phyloP scores from a whole-genome alignment of 352 stramenopile genomes.

The Globisporangium cederbergense region DNA sequence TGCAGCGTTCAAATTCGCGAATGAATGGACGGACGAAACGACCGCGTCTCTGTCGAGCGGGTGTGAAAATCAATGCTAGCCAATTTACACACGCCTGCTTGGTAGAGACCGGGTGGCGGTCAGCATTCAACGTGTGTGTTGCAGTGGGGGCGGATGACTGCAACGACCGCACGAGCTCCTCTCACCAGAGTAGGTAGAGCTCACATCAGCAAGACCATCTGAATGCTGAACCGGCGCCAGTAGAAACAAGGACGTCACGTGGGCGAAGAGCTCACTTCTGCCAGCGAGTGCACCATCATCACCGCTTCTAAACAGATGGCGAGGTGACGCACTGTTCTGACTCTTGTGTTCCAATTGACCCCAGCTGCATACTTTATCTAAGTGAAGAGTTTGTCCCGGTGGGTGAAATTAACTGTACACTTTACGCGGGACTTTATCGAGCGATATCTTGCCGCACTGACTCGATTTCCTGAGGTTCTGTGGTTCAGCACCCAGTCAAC shows the following conservation, averaged over 20 bases:
- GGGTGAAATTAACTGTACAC: neutral
- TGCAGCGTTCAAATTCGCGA: slow-evolving; percentile 3
- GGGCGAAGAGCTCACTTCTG: neutral
- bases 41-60: neutral
- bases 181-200: neutral
- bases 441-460: neutral
- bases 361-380: neutral
- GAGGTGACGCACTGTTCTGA: neutral
- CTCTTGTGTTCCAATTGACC: neutral
- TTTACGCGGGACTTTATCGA: neutral
- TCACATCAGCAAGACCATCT: neutral
- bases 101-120: neutral
- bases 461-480: neutral
- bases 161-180: neutral
- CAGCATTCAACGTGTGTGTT: slow-evolving; percentile 5
- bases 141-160: neutral
- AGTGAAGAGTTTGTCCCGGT: neutral
- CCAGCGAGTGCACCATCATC: neutral
- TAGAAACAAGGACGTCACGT: neutral
- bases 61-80: neutral
- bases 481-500: too few species aligned
- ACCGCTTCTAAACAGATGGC: neutral
- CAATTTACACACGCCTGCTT: neutral
- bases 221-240: too few species aligned
- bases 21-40: neutral